These are phyloP conservation scores for Medicago ruthenica DNA, from an alignment of 306 rosid genomes.

Conservation along the genomic window DNA sequence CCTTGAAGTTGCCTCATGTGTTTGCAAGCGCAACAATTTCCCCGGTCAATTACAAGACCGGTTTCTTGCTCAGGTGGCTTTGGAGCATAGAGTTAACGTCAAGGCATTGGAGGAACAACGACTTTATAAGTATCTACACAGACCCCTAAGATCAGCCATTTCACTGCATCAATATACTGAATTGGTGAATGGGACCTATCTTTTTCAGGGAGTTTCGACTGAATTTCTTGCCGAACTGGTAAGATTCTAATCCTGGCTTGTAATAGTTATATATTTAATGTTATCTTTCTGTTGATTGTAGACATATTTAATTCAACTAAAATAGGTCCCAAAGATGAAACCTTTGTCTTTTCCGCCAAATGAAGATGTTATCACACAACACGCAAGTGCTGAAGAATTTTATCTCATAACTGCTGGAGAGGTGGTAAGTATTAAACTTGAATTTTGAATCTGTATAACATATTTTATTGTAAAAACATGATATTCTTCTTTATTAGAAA, in stretches of 20 bases:
- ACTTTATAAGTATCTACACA: background rate
- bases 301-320: background rate
- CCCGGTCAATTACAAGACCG: background rate
- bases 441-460: too few species aligned
- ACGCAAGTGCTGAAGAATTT: background rate
- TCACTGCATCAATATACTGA: background rate
- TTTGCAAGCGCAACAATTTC: too few species aligned
- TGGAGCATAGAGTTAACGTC: background rate
- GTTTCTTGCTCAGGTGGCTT: background rate
- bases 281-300: too few species aligned
- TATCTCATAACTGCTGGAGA: background rate
- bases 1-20: background rate
- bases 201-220: background rate
- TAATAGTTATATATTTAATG: too few species aligned
- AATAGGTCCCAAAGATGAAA: background rate
- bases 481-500: background rate
- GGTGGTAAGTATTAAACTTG: background rate
- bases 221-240: background rate
- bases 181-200: background rate
- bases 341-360: background rate
- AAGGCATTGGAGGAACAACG: background rate
- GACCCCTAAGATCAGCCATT: background rate
- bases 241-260: background rate
- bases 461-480: too few species aligned
- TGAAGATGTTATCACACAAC: background rate